Conservation (phyloP, 1,284 basidiomycete species). For the Sporisorium reilianum region DNA sequence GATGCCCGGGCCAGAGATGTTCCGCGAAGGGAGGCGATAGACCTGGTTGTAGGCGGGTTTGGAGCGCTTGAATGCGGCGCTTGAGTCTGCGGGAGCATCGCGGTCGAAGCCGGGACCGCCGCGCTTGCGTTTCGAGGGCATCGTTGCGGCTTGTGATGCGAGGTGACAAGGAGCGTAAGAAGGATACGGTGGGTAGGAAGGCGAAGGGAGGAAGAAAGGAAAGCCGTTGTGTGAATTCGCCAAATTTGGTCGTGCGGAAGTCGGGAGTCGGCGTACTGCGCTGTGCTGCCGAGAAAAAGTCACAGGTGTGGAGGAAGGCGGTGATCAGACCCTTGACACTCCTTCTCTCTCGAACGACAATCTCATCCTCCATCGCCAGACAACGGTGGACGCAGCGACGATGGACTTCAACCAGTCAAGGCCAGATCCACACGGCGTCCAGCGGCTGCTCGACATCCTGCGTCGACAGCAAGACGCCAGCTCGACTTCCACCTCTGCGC, state of each 20-base stretch:
- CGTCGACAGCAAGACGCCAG: constrained; percentile 41
- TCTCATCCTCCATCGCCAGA: background rate
- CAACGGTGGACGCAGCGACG: background rate
- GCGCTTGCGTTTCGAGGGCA: constrained; percentile 52
- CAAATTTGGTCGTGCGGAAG: constrained; percentile 8
- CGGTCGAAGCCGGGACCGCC: constrained; percentile 40
- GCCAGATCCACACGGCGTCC: constrained; percentile 49
- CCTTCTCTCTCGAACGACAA: background rate
- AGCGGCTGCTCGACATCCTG: constrained; percentile 33
- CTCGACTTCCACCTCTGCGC: constrained; percentile 1
- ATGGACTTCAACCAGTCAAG: constrained; percentile 28
- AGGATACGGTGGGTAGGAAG: background rate
- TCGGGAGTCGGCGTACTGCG: constrained; percentile 5
- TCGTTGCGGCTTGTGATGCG: background rate
- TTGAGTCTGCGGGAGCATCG: constrained; percentile 17
- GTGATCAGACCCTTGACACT: constrained; percentile 1
- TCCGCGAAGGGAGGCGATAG: constrained; percentile 33
- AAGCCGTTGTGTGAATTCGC: background rate
- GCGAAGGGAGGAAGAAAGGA: background rate
- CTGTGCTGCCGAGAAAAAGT: background rate
- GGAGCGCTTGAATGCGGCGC: constrained; percentile 15
- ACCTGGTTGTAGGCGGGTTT: constrained; percentile 37
- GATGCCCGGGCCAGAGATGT: constrained; percentile 57
- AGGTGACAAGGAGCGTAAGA: constrained; percentile 4
- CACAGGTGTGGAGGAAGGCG: constrained; percentile 2